Evolutionary conservation across 139 green algal species (phyloP).

Genomic region (Trebouxia sp.): DNA sequence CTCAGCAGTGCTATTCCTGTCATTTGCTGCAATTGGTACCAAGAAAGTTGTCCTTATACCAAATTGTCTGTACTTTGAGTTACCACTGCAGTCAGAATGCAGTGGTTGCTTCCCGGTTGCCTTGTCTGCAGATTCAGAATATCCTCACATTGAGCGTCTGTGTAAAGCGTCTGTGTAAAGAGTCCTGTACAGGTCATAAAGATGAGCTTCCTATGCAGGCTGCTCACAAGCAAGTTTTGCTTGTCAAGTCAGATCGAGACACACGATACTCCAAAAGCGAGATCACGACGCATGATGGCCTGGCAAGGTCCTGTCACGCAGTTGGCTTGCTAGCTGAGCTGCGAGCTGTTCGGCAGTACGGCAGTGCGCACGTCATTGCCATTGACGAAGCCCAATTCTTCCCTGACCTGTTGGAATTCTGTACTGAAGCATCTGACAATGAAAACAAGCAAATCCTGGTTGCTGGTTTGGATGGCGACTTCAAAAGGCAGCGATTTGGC

Average conservation of each 20-base stretch:
- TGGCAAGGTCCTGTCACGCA: constrained; percentile 18
- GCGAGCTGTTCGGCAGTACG: neutral
- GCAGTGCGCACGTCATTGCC: constrained; percentile 61
- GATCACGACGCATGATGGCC: constrained; percentile 47
- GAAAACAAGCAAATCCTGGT: constrained; percentile 69
- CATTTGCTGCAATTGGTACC: neutral
- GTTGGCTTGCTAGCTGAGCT: neutral
- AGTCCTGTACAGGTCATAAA: neutral
- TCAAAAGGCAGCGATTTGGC: constrained; percentile 63
- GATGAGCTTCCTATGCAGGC: constrained; percentile 12
- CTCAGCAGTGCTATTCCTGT: neutral
- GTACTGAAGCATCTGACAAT: constrained; percentile 58
- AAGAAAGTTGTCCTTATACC: neutral
- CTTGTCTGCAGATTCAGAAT: neutral
- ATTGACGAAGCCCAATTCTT: constrained; percentile 91
- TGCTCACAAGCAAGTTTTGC: constrained; percentile 42
- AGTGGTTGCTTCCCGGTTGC: neutral
- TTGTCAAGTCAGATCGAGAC: constrained; percentile 71
- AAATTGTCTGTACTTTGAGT: too few species aligned
- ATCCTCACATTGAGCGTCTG: neutral
- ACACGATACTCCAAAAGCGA: constrained; percentile 51
- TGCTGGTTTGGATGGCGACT: constrained; percentile 80
- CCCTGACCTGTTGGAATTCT: constrained; percentile 72
- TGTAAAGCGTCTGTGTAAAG: neutral
- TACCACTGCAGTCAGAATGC: too few species aligned